Evolutionary conservation across 2,329 filamentous ascomycete genomes (phyloP).

Genomic region (Cercospora citrullina): DNA sequence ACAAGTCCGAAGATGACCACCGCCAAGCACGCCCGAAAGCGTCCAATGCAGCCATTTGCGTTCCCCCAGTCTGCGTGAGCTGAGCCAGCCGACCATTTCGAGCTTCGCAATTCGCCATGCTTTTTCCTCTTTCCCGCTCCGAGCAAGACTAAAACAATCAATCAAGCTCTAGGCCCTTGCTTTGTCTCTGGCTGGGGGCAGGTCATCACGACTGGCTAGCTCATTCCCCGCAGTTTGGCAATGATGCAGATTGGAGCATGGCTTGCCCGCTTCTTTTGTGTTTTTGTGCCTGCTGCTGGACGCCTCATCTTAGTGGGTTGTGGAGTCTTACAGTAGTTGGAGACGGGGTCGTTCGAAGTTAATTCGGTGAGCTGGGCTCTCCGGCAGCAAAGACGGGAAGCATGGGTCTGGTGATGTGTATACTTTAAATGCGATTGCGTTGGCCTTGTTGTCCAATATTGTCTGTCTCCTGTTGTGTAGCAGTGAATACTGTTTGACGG

Average conservation of each 20-base stretch:
- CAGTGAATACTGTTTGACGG: neutral
- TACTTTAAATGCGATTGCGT: neutral
- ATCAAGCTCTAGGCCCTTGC: neutral
- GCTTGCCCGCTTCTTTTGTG: neutral
- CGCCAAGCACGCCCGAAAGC: neutral
- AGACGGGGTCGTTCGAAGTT: neutral
- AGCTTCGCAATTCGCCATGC: neutral
- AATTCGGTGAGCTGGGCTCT: neutral
- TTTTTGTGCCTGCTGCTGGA: neutral
- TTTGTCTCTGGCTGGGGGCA: neutral
- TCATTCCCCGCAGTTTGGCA: neutral
- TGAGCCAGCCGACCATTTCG: neutral
- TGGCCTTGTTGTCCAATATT: neutral
- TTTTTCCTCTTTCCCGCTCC: neutral
- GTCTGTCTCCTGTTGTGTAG: neutral
- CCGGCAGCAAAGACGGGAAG: neutral
- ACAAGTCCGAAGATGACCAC: conserved; percentile 11
- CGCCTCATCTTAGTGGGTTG: neutral
- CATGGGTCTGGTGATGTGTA: neutral
- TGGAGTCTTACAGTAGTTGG: neutral
- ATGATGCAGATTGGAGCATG: neutral
- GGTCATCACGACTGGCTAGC: neutral
- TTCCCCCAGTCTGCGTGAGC: neutral
- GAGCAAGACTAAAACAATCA: neutral
- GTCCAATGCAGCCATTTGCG: neutral